A percentile compares a stretch with the other conserved stretches of the same genome.
Conservation (phyloP, 2,329 filamentous ascomycete species). For the Cordyceps farinosa region DNA sequence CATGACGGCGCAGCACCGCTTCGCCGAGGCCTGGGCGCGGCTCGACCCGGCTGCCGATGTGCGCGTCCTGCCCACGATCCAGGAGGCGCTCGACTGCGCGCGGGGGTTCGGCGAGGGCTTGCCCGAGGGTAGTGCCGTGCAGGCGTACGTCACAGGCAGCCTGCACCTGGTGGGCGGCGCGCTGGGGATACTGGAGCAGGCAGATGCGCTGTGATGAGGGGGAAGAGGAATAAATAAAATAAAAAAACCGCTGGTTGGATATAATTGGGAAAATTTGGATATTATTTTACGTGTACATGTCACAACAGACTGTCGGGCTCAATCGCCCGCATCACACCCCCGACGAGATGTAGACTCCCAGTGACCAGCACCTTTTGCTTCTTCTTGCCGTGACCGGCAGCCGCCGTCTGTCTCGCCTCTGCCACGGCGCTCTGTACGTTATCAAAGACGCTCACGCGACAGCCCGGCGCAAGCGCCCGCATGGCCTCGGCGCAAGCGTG, state of each 20-base stretch:
- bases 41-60: conserved; percentile 47
- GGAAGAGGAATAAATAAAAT: too few species aligned
- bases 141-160: conserved; percentile 58
- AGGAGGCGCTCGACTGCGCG: conserved; percentile 51
- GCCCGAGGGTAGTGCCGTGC: conserved; percentile 35
- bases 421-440: conserved; percentile 70
- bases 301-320: conserved; percentile 44
- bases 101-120: conserved; percentile 33
- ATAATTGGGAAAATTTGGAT: neutral
- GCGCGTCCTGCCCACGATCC: conserved; percentile 48
- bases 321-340: conserved; percentile 70
- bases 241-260: too few species aligned
- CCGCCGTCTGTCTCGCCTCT: conserved; percentile 47
- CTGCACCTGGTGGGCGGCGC: conserved; percentile 59
- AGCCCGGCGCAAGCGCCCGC: conserved; percentile 48
- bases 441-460: conserved; percentile 49
- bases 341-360: conserved; percentile 80
- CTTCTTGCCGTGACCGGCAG: conserved; percentile 32
- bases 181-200: conserved; percentile 46
- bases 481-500: conserved; percentile 60
- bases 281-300: neutral
- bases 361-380: conserved; percentile 67
- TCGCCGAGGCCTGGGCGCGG: conserved; percentile 48
- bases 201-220: conserved; percentile 36
- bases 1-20: conserved; percentile 50